Base-by-base conservation (phyloP, 129 eudicot genomes). In the Gnaphalium uliginosum region DNA sequence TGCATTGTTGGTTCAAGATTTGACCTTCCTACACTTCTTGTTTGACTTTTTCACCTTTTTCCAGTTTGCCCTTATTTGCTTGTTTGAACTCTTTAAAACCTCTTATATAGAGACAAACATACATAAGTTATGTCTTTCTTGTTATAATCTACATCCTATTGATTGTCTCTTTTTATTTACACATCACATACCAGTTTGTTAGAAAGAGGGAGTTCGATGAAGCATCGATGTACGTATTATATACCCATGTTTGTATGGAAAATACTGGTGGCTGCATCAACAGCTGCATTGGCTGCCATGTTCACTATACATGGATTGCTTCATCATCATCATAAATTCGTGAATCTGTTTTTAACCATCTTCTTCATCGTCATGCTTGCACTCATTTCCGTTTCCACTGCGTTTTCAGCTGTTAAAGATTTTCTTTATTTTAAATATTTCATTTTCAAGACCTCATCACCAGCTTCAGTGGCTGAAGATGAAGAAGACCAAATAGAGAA, bases 201-300 rank as follows among this genome's bases (percentile, higher is more conserved):
- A 41, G 29, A 27, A 29, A 77, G 48, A 21, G 21, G 69, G 4
- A 7, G 13, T 9, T 25, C 43, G 17, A 72, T 79, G 83, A 72
- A 72, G 73, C 60, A 56, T 71, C 13, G 64, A 71, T 71, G 82
- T 8, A 78, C 77, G 19, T 72, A 79, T 66, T 72, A 72, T 73
- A 72, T 79, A 53, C 51, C 73, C 21, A 72, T 23, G 73, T 63
- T 79, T 22, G 64, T 79, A 79, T 79, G 83, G 83, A 72, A 79
- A 63, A 53, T 67, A 53, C 5, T 64, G 17, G 73, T 72, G 61
- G 83, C 68, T 79, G 73, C 51, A 65, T 63, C 63, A 11, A 56
- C 83, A 6, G 26, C 41, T 4, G 32, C 72, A 71, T 37, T 79
- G 78, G 68, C 46, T 64, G 83, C 18, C 72, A 72, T 64, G 68